Base-by-base conservation (phyloP, 2,329 filamentous ascomycete species). In the Chrysosporium keratinophilum region DNA sequence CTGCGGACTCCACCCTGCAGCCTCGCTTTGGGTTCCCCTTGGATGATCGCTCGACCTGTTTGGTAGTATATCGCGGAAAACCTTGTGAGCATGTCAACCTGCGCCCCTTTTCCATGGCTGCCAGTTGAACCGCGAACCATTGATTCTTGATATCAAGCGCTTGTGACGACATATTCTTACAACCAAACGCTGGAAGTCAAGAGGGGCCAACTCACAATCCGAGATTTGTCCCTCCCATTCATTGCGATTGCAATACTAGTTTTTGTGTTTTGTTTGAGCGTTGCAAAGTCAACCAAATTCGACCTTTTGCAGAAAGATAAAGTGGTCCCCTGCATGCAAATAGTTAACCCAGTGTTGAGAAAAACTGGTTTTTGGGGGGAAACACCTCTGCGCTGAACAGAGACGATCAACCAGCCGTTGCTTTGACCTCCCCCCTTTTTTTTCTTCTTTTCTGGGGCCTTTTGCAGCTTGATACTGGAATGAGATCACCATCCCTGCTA, bases 401-500 rank as follows among this genome's bases (percentile, higher is more conserved):
- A 28, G 37, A 23, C 14, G 31, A 39, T 39, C 5, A 23, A 34
- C 37, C 28, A 9, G 2, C 15, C 19, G 31, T 37, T 49, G 34
- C 34, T 39, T 28, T 49, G 5, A n/a, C 5, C 34, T 35, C 20
- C 17, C 34, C 47, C 37, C 34, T 41, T 50, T 23, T n/a, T 15
- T 9, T 42, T n/a, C 9, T 15, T 50, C 1, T 34, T 3, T 19
- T 17, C 47, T 31, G 20, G n/a, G 23, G 20, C 2, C 35, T n/a
- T 33, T 9, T 33, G n/a, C 33, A 42, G 15, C 33, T 15, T 37
- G 45, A 28, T 19, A 39, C 5, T 3, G 20, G 17, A 23, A 52
- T 52, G 49, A 52, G 43, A 43, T 52, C 49, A 52, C 44, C 15
- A 45, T 44, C 49, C 49, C 23, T 52, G 49, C 14, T 37, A 12